Conservation (phyloP, 257 asterid genomes). For the Oldenlandia corymbosa region DNA sequence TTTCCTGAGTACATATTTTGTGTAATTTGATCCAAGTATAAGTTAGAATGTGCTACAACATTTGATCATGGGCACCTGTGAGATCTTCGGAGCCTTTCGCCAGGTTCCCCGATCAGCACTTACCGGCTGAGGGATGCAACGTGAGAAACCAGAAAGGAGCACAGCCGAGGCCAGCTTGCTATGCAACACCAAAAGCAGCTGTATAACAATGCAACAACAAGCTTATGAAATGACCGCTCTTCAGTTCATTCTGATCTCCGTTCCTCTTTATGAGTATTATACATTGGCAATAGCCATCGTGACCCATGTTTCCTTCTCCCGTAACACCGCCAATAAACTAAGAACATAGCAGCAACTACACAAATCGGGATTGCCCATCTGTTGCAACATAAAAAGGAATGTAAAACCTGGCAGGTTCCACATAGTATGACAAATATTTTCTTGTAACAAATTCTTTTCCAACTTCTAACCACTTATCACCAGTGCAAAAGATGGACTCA, state of each 20-base stretch:
- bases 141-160: conserved; percentile 1
- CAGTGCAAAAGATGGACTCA: background rate
- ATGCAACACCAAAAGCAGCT: conserved; percentile 37
- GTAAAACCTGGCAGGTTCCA: background rate
- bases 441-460: background rate
- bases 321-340: conserved; percentile 76
- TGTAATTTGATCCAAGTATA: background rate
- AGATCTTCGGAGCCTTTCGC: background rate
- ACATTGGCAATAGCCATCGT: conserved; percentile 59
- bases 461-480: background rate
- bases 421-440: background rate
- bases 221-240: background rate
- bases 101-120: background rate
- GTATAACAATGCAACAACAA: conserved; percentile 19
- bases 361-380: conserved; percentile 92
- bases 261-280: conserved; percentile 62
- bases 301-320: conserved; percentile 61
- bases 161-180: conserved; percentile 29
- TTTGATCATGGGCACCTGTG: background rate
- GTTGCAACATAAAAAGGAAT: conserved; percentile 20
- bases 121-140: background rate
- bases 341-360: conserved; percentile 35
- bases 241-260: conserved; percentile 70
- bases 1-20: conserved; percentile 6
- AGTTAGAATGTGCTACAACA: conserved; percentile 13